These are phyloP conservation scores for Phytophthora melonis DNA, from an alignment of 352 stramenopile genomes.

Conservation along the genomic window DNA sequence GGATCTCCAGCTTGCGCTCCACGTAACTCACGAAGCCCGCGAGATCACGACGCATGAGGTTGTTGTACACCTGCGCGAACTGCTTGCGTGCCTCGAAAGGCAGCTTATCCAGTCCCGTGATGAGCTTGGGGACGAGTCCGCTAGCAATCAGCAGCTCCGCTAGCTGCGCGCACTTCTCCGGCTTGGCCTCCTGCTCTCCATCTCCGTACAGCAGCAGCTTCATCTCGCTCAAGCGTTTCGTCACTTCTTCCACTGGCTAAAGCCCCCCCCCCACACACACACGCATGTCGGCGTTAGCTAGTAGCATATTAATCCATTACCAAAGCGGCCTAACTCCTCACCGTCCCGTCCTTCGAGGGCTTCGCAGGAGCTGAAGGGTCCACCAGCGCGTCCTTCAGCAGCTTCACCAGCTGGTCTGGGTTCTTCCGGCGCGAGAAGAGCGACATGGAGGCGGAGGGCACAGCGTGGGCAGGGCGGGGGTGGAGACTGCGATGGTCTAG, in stretches of 20 bases:
- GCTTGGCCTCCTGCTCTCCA: constrained; percentile 78
- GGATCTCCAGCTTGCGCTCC: constrained; percentile 68
- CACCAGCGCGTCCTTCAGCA: constrained; percentile 76
- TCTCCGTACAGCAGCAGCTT: constrained; percentile 49
- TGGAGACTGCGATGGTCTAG: too few species aligned
- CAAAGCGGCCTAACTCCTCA: constrained; percentile 11
- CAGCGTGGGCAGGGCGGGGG: background rate
- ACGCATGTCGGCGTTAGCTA: constrained; percentile 4
- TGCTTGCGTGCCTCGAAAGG: constrained; percentile 91
- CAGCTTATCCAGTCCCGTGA: constrained; percentile 71
- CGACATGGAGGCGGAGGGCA: constrained; percentile 52
- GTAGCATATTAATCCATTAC: too few species aligned
- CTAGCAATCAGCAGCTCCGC: constrained; percentile 75
- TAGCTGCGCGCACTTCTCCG: constrained; percentile 84
- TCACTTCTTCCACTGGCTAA: constrained; percentile 63
- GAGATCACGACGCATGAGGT: constrained; percentile 90
- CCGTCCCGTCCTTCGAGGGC: constrained; percentile 70
- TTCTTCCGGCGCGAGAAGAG: constrained; percentile 84
- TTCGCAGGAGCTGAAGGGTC: constrained; percentile 61
- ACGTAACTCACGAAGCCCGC: constrained; percentile 87
- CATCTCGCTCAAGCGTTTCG: constrained; percentile 78
- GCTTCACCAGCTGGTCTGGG: constrained; percentile 84
- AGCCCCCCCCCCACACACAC: background rate
- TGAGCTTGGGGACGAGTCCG: constrained; percentile 76
- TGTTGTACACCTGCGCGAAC: constrained; percentile 91